Base-by-base conservation (phyloP, 331 rosid genomes). In the Pyracantha coccinea region DNA sequence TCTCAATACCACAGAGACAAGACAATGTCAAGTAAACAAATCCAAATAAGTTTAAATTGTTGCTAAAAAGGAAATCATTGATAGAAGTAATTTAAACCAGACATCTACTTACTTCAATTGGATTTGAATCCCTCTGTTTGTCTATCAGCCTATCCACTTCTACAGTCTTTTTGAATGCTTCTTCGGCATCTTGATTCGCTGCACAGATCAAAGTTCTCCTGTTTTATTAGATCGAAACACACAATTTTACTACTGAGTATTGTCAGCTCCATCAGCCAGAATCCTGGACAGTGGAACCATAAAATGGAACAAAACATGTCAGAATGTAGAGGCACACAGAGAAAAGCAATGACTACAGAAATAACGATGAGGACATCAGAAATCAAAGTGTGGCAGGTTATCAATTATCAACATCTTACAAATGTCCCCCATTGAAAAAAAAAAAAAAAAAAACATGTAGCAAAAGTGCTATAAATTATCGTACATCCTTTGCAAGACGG, bases 131-230 rank as follows among this genome's bases (percentile, higher is more conserved):
- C 75, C 97, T 85, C 72, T 91, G 86, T 81, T 75, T 67, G 79
- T 93, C 98, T 75, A 93, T 93, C 71, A 93, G 87, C 72, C 83
- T 84, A 84, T 93, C 98, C 61, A 91, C 85, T 86, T 83, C 97
- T 17, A 93, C 97, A 0, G 97, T 91, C 85, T 88, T 88, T 80
- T 86, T 93, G 81, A 93, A 89, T 77, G 98, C 91, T 72, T 86
- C 98, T 79, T 93, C 96, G 2, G 96, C 86, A 68, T 87, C 97
- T 82, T 88, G 92, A 84, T 83, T 87, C 87, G 83, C 97, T 89
- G 91, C 97, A 91, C 87, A 88, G 78, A 91, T 88, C 84, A 93
- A 91, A 93, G 82, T 91, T 91, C 87, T 87, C 97, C 96, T 91
- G 98, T 83, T 84, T 87, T 67, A 85, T 89, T 92, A 88, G 87